Conservation (phyloP, 129 eudicot species). For the Dittrichia graveolens region DNA sequence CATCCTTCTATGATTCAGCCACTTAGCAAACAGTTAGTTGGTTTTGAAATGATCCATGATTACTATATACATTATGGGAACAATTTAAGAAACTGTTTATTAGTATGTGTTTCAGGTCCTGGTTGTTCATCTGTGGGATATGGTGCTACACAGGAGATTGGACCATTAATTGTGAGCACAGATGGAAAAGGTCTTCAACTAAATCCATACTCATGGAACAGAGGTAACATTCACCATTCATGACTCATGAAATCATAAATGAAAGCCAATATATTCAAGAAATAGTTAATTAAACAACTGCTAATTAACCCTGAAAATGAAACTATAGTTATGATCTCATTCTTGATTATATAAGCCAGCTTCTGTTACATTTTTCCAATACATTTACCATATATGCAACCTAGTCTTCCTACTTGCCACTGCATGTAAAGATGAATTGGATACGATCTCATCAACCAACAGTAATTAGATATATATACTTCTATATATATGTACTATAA, state of each 20-base stretch:
- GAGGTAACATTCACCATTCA: constrained; percentile 41
- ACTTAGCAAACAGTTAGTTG: background rate
- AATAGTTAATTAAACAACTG: too few species aligned
- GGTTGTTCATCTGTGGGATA: constrained; percentile 96
- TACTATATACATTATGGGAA: constrained; percentile 37
- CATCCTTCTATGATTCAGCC: constrained; percentile 14
- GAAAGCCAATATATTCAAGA: too few species aligned
- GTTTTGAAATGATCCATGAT: constrained; percentile 18
- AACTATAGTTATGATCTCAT: too few species aligned
- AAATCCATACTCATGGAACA: constrained; percentile 68
- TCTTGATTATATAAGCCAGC: too few species aligned
- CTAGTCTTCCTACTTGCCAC: too few species aligned
- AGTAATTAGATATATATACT: too few species aligned
- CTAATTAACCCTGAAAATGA: too few species aligned
- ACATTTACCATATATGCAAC: too few species aligned
- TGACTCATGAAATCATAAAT: background rate
- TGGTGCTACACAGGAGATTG: constrained; percentile 94
- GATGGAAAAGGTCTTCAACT: constrained; percentile 45
- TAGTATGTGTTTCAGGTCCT: constrained; percentile 55
- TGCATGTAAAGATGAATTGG: too few species aligned
- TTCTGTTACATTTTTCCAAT: too few species aligned
- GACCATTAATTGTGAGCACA: constrained; percentile 73
- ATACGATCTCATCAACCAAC: too few species aligned
- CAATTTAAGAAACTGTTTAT: background rate
- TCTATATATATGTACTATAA: too few species aligned